Conservation (phyloP, 1,284 basidiomycete species). For the Melanopsichium pennsylvanicum region DNA sequence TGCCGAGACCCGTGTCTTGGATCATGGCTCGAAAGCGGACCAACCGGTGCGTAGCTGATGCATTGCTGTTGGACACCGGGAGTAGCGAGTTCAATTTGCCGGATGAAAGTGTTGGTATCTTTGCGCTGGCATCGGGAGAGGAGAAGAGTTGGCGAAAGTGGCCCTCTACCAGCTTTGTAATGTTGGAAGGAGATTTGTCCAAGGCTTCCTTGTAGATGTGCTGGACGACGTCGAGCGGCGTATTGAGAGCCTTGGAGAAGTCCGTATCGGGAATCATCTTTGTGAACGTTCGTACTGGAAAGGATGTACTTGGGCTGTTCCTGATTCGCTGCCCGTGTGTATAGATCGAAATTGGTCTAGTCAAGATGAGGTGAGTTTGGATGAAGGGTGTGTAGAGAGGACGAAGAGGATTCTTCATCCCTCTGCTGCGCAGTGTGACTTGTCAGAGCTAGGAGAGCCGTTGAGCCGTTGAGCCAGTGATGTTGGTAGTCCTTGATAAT, state of each 20-base stretch:
- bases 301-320: not conserved
- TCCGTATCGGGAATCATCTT: conserved; percentile 51
- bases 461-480: not conserved
- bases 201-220: conserved; percentile 30
- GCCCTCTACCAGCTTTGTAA: conserved; percentile 32
- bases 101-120: conserved; percentile 35
- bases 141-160: conserved; percentile 41
- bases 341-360: no score
- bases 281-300: not conserved
- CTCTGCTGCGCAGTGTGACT: not conserved
- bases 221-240: conserved; percentile 43
- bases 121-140: conserved; percentile 32
- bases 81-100: conserved; percentile 19
- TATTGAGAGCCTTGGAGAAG: conserved; percentile 42
- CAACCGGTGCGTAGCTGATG: conserved; percentile 47
- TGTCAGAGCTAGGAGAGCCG: not conserved
- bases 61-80: not conserved
- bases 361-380: not conserved
- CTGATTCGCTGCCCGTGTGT: no score
- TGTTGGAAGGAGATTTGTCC: conserved; percentile 29
- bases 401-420: conserved; percentile 5
- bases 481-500: not conserved
- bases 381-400: not conserved
- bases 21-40: conserved; percentile 66
- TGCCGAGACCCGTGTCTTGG: conserved; percentile 65